These are phyloP conservation scores for Nicotiana obtusifolia DNA, from an alignment of 257 asterid genomes.

Conservation along the genomic window DNA sequence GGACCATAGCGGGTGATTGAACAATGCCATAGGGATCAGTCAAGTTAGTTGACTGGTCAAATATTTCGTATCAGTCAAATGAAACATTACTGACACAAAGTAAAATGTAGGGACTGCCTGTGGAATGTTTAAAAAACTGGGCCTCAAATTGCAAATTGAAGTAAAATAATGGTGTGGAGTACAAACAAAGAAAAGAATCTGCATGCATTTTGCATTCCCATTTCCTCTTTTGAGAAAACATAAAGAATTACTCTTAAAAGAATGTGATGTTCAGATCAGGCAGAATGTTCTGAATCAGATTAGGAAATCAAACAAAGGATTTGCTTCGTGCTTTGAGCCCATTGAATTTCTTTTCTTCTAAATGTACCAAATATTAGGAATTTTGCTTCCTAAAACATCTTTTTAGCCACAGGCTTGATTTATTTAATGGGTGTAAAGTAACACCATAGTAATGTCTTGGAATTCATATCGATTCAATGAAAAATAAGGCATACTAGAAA, in stretches of 20 bases:
- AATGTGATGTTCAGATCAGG: not conserved
- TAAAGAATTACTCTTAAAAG: not conserved
- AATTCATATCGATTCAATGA: no score
- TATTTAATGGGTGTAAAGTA: not conserved
- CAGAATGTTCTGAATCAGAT: not conserved
- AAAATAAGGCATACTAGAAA: no score
- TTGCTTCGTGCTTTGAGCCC: constrained; percentile 9
- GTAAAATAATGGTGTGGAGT: constrained; percentile 2
- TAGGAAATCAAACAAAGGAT: constrained; percentile 5
- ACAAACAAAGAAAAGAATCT: constrained; percentile 46
- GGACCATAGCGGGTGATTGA: constrained; percentile 28
- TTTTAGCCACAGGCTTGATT: no score
- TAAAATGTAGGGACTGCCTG: constrained; percentile 26
- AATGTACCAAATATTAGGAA: no score
- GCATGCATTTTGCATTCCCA: constrained; percentile 15
- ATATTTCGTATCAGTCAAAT: constrained; percentile 22
- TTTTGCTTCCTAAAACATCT: no score
- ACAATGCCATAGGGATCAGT: constrained; percentile 27
- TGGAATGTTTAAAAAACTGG: constrained; percentile 29
- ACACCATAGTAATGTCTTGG: no score
- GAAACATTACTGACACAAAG: constrained; percentile 32
- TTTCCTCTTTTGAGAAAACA: not conserved
- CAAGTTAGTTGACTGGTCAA: constrained; percentile 62
- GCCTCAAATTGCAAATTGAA: constrained; percentile 18
- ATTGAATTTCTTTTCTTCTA: no score